Conservation (phyloP, 169 alveolate genomes). For the Cystoisospora suis region DNA sequence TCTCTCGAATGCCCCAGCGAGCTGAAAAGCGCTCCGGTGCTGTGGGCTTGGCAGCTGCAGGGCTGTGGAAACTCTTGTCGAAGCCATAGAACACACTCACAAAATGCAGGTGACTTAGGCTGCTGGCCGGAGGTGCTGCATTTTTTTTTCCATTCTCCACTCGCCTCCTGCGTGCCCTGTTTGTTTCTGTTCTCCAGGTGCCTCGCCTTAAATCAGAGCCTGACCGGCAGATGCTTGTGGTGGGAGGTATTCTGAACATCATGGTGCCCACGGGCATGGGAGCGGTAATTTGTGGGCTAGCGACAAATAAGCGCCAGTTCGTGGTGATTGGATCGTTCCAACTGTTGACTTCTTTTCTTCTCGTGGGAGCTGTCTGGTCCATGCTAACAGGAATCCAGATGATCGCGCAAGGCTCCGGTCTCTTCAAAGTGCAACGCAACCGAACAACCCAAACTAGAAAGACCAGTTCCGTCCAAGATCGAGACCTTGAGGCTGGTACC, state of each 20-base stretch:
- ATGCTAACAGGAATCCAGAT: neutral
- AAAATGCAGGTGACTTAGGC: neutral
- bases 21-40: neutral
- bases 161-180: neutral
- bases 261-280: conserved; percentile 20
- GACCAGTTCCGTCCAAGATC: too few species aligned
- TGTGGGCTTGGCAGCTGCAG: too few species aligned
- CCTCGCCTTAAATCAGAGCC: neutral
- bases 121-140: neutral
- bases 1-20: neutral
- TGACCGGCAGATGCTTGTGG: conserved; percentile 32
- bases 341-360: neutral
- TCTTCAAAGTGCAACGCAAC: neutral
- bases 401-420: conserved; percentile 1
- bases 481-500: too few species aligned
- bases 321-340: neutral
- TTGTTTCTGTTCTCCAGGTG: neutral
- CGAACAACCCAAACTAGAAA: too few species aligned
- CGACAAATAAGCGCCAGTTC: neutral
- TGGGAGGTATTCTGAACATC: conserved; percentile 34
- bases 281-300: conserved; percentile 23
- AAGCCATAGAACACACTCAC: neutral
- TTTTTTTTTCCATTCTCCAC: neutral
- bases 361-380: conserved; percentile 24
- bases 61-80: neutral